These are phyloP conservation scores for Cyclostephanos invisitatus DNA, from an alignment of 108 stramenopile species.

Conservation along the genomic window DNA sequence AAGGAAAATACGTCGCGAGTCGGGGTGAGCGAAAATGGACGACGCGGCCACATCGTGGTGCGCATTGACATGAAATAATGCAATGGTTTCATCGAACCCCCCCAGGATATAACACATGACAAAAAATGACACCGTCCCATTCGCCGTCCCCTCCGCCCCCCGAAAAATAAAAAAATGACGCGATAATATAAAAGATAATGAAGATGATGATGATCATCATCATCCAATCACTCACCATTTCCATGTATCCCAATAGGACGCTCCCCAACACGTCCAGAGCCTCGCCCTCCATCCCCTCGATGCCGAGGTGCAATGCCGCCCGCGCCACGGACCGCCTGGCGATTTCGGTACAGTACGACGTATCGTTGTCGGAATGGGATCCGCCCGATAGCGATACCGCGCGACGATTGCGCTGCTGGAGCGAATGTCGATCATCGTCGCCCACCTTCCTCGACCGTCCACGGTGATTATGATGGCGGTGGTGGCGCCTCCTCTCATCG, in stretches of 20 bases:
- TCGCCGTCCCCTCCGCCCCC: too few species aligned
- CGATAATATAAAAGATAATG: neutral
- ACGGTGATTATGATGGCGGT: too few species aligned
- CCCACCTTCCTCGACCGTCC: too few species aligned
- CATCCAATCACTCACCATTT: conserved; percentile 36
- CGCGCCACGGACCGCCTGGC: conserved; percentile 75
- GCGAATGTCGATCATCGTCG: too few species aligned
- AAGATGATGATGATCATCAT: neutral
- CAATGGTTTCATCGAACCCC: too few species aligned
- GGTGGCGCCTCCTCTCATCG: too few species aligned
- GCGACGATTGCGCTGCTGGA: neutral
- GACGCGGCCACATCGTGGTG: too few species aligned
- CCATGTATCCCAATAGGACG: conserved; percentile 65
- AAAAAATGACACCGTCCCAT: neutral
- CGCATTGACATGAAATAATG: too few species aligned
- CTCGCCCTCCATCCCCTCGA: conserved; percentile 68
- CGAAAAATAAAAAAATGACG: too few species aligned
- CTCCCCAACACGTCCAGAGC: conserved; percentile 71
- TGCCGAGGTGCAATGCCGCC: conserved; percentile 82
- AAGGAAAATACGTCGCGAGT: neutral
- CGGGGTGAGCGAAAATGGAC: too few species aligned
- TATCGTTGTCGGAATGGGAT: conserved; percentile 3
- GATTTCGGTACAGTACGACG: conserved; percentile 18
- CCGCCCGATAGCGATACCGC: neutral
- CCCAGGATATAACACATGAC: neutral